Conservation (phyloP, 345 rosid species). For the Citrus sinensis region DNA sequence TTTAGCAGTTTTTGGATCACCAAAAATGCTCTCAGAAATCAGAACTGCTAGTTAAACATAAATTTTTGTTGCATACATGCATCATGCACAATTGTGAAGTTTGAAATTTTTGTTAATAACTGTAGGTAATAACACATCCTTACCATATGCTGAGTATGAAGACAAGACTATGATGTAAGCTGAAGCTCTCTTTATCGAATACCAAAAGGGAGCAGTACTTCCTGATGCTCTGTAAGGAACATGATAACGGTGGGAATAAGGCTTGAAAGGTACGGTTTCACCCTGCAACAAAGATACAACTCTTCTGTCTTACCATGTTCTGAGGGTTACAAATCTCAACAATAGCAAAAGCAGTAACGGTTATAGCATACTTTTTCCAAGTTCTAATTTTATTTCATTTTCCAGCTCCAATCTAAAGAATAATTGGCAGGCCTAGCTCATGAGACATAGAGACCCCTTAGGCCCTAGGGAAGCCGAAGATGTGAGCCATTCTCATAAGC, state of each 20-base stretch:
- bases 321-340: neutral
- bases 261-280: conserved; percentile 78
- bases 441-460: neutral
- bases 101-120: neutral
- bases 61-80: neutral
- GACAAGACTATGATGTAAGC: conserved; percentile 77
- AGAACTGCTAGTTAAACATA: neutral
- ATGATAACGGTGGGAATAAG: conserved; percentile 63
- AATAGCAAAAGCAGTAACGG: neutral
- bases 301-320: neutral
- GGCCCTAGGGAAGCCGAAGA: neutral
- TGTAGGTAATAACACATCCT: neutral
- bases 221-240: conserved; percentile 65
- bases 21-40: neutral
- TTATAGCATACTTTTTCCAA: neutral
- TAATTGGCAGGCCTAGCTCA: neutral
- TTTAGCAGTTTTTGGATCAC: neutral
- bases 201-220: conserved; percentile 83
- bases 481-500: neutral
- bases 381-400: neutral
- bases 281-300: conserved; percentile 48
- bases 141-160: conserved; percentile 91
- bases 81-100: neutral
- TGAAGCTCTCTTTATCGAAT: conserved; percentile 92
- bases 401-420: neutral